Base-by-base conservation (phyloP, 805 yeast genomes). In the Metschnikowia gelsemii region DNA sequence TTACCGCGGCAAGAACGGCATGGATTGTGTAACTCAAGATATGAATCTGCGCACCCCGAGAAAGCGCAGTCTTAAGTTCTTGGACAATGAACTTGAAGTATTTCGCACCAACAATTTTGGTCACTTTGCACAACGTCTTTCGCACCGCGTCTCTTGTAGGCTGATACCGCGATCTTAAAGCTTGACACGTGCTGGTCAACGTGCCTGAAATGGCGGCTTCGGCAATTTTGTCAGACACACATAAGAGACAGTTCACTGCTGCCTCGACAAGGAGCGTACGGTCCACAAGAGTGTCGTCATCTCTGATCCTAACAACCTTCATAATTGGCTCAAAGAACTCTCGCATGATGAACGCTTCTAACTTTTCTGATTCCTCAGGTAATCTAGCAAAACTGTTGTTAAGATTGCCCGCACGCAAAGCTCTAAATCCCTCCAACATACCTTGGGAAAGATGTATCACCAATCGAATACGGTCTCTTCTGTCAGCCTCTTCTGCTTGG, bases 31-130 rank as follows among this genome's bases (percentile, higher is more conserved):
- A 93, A 56, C 96, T 88, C 53, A 93, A 76, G 44, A 93, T 88
- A 63, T 93, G 99, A 39, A 89, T 78, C 59, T 93, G 98, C 11
- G 96, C 87, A 19, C 99, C 99, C 57, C 95, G 73, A 4, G 83
- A 75, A 40, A 91, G 70, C 0, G 97, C 95, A 14, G 83, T 64
- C 49, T 77, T 80, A 55, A 93, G 72, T 58, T 93, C 98, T 43
- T 77, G 76, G 18, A 93, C 64, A 35, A 93, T 77, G 57, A 89
- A 88, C 41, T 75, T 72, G 45, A 91, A 66, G 58, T 89, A 89
- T 17, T 64, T 61, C 0, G 95, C 72, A 1, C 98, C 98, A 24
- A 91, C 70, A 22, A 77, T 67, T 1, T 63, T 54, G 2, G 85
- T 72, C 35, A 89, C 79, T 48, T 75, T 76, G 18, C 87, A 80